A percentile compares a stretch with the other conserved stretches of the same genome.
Conservation (phyloP, 352 stramenopile genomes). For the Pythium insidiosum region DNA sequence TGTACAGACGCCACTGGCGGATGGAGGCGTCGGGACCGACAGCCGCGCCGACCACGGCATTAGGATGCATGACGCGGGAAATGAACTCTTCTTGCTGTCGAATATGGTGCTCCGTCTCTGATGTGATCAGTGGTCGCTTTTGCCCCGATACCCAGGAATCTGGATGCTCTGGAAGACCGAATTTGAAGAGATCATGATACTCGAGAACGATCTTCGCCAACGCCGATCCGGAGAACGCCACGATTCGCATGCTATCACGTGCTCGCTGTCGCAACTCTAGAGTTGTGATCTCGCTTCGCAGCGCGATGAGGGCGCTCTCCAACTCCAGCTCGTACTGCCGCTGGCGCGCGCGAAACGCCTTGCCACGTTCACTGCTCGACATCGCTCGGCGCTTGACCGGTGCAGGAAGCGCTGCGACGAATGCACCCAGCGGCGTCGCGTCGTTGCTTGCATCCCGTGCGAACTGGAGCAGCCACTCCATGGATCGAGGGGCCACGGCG, state of each 20-base stretch:
- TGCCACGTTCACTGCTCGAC: constrained; percentile 9
- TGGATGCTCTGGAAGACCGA: constrained; percentile 3
- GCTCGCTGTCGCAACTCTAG: constrained; percentile 1
- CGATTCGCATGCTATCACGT: constrained; percentile 1
- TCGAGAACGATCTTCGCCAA: constrained; percentile 1
- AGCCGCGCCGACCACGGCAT: neutral
- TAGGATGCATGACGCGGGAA: neutral
- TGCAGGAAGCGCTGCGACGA: constrained; percentile 9
- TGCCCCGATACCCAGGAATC: neutral
- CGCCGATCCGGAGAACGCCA: neutral
- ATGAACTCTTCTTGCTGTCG: constrained; percentile 9
- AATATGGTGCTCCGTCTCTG: neutral
- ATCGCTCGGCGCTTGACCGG: constrained; percentile 4
- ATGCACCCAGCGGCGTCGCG: constrained; percentile 9
- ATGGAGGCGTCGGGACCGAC: neutral
- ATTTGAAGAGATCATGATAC: constrained; percentile 10
- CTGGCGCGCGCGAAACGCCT: constrained; percentile 9
- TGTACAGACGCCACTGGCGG: constrained; percentile 8
- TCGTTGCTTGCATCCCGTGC: constrained; percentile 1
- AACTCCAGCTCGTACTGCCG: constrained; percentile 5
- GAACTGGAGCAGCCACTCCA: constrained; percentile 8
- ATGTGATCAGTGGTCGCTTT: neutral
- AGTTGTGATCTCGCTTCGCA: constrained; percentile 5
- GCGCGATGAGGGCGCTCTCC: neutral
- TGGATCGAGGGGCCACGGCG: neutral